Conservation (phyloP, 345 rosid species). For the Aegle marmelos region DNA sequence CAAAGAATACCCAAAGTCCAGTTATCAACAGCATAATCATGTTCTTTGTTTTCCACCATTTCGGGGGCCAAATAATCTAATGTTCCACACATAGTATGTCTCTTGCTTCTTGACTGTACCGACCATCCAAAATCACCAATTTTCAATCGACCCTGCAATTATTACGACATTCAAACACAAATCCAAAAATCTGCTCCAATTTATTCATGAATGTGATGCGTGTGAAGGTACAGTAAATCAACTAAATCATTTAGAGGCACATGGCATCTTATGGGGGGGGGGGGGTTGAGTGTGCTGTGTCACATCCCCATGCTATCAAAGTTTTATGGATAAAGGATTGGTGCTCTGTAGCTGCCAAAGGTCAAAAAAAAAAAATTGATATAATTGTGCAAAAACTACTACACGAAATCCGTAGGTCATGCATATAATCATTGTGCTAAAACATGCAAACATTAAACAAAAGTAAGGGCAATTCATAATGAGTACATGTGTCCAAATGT, state of each 20-base stretch:
- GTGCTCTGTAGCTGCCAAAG: background rate
- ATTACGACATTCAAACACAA: conserved; percentile 4
- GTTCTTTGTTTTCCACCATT: conserved; percentile 90
- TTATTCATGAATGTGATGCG: background rate
- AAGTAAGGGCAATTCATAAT: background rate
- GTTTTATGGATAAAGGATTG: background rate
- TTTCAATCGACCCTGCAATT: conserved; percentile 72
- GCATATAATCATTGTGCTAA: background rate
- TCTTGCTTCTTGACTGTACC: conserved; percentile 88
- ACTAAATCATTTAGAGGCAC: background rate
- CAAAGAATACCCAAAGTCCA: conserved; percentile 94
- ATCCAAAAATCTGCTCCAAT: background rate
- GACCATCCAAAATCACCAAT: conserved; percentile 99
- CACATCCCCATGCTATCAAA: background rate
- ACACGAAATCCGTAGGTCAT: background rate
- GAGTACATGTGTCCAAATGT: background rate
- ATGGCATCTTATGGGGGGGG: background rate
- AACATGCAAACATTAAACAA: background rate
- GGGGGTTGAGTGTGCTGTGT: background rate
- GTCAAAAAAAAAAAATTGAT: too few relatives aligned
- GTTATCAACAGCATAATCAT: conserved; percentile 91
- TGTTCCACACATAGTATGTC: conserved; percentile 96
- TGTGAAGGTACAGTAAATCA: background rate
- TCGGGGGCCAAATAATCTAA: conserved; percentile 95
- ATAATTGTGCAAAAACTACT: too few relatives aligned